phyloP scores from a whole-genome alignment of 441 rosid species.

The Lepidium campestre region DNA sequence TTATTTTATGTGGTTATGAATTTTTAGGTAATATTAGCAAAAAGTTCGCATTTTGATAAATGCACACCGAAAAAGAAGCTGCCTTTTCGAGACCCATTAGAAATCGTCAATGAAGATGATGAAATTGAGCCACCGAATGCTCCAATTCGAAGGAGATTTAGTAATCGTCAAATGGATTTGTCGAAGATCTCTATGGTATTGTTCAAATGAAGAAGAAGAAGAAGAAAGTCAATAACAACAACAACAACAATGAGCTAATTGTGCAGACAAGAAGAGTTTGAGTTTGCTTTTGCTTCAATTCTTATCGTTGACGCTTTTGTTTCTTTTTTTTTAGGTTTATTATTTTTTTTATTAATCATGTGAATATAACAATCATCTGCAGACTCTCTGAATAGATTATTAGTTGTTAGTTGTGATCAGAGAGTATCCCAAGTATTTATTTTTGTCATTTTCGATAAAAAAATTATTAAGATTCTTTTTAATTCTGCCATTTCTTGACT shows the following conservation, averaged over 20 bases:
- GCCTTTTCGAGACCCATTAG: constrained; percentile 1
- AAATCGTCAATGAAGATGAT: background rate
- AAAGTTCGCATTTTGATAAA: constrained; percentile 24
- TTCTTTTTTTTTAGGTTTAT: background rate
- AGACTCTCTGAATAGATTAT: background rate
- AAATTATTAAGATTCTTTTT: background rate
- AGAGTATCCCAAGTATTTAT: constrained; percentile 25
- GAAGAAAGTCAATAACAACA: background rate
- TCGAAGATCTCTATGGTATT: constrained; percentile 22
- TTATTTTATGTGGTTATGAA: background rate
- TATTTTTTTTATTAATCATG: constrained; percentile 19
- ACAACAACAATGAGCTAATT: background rate
- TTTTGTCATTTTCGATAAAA: constrained; percentile 5
- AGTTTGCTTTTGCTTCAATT: constrained; percentile 2
- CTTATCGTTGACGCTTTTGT: constrained; percentile 13
- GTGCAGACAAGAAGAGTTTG: constrained; percentile 18
- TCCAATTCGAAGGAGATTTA: constrained; percentile 6
- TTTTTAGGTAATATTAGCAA: constrained; percentile 19
- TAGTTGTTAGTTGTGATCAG: constrained; percentile 10
- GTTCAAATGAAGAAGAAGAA: constrained; percentile 20
- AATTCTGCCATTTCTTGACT: background rate
- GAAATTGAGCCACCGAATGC: constrained; percentile 24
- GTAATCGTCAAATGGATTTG: background rate
- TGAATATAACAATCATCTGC: constrained; percentile 27
- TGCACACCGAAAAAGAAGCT: constrained; percentile 24